These are phyloP conservation scores for Geosmithia putterillii DNA, from an alignment of 2,329 filamentous ascomycete genomes.

Conservation along the genomic window DNA sequence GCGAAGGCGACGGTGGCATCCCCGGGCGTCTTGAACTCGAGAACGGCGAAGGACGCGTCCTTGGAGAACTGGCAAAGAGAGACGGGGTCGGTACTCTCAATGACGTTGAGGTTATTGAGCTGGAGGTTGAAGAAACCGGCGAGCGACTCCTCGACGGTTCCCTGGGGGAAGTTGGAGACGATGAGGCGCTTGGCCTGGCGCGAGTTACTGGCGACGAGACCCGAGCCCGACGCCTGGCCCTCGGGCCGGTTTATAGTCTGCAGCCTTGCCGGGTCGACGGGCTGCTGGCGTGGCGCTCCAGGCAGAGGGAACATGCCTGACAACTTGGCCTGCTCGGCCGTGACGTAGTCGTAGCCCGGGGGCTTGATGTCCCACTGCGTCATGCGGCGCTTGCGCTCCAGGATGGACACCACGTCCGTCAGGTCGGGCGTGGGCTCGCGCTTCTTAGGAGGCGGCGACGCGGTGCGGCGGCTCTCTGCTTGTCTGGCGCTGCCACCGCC, in stretches of 20 bases:
- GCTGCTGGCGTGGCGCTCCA: conserved; percentile 85
- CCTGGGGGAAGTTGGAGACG: conserved; percentile 66
- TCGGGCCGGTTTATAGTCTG: conserved; percentile 87
- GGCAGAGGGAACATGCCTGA: conserved; percentile 98
- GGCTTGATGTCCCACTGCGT: conserved; percentile 99
- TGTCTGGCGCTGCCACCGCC: conserved; percentile 2
- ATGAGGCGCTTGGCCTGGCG: conserved; percentile 90
- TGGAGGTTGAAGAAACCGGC: conserved; percentile 89
- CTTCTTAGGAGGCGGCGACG: conserved; percentile 74
- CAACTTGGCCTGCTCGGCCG: conserved; percentile 94
- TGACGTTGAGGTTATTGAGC: conserved; percentile 90
- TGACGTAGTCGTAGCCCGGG: conserved; percentile 94
- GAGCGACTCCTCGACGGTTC: conserved; percentile 63
- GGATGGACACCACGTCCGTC: conserved; percentile 69
- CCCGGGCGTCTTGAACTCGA: conserved; percentile 79
- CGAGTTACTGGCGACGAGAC: conserved; percentile 84
- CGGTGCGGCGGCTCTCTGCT: conserved; percentile 55
- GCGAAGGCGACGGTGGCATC: conserved; percentile 89
- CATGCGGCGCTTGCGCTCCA: conserved; percentile 79
- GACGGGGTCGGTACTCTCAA: conserved; percentile 75
- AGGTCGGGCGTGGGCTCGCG: conserved; percentile 93
- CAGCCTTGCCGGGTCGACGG: conserved; percentile 86
- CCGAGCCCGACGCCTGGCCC: conserved; percentile 57
- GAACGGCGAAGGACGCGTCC: conserved; percentile 67
- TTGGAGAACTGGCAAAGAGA: conserved; percentile 70